Evolutionary conservation across 805 yeast genomes (phyloP).

Genomic region (Zygoascus ofunaensis): DNA sequence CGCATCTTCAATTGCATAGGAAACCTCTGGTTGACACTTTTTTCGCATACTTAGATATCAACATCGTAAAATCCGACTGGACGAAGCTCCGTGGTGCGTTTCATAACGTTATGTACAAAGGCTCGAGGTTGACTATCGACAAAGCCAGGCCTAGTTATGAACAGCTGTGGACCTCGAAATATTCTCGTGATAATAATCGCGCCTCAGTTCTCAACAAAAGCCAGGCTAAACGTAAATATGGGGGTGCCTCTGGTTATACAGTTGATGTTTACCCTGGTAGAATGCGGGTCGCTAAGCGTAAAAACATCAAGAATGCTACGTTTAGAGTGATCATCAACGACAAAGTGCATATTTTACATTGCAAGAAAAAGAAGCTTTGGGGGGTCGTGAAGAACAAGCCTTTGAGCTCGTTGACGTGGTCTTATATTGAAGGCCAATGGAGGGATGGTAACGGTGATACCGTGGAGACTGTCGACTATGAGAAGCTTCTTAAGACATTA

Average conservation of each 20-base stretch:
- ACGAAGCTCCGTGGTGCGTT: conserved; percentile 46
- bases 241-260: conserved; percentile 18
- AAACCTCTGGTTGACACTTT: conserved; percentile 46
- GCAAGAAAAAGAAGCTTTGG: conserved; percentile 80
- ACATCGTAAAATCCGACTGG: conserved; percentile 38
- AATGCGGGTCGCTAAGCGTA: conserved; percentile 46
- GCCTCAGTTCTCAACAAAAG: conserved; percentile 12
- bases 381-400: conserved; percentile 68
- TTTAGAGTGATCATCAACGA: conserved; percentile 40
- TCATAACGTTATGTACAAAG: conserved; percentile 69
- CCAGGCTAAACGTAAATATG: conserved; percentile 30
- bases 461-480: conserved; percentile 45
- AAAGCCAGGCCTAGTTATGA: conserved; percentile 51
- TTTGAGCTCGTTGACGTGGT: conserved; percentile 51
- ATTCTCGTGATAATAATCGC: conserved; percentile 29
- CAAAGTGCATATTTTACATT: conserved; percentile 48
- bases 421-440: conserved; percentile 64
- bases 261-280: conserved; percentile 48
- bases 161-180: conserved; percentile 40
- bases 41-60: conserved; percentile 62
- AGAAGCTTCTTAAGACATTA: conserved; percentile 4
- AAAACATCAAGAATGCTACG: conserved; percentile 45
- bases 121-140: conserved; percentile 51
- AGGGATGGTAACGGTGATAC: conserved; percentile 70
- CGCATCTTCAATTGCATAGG: conserved; percentile 42